Base-by-base conservation (phyloP, 1,139 yeast genomes). In the Saccharomyces pastorianus region DNA sequence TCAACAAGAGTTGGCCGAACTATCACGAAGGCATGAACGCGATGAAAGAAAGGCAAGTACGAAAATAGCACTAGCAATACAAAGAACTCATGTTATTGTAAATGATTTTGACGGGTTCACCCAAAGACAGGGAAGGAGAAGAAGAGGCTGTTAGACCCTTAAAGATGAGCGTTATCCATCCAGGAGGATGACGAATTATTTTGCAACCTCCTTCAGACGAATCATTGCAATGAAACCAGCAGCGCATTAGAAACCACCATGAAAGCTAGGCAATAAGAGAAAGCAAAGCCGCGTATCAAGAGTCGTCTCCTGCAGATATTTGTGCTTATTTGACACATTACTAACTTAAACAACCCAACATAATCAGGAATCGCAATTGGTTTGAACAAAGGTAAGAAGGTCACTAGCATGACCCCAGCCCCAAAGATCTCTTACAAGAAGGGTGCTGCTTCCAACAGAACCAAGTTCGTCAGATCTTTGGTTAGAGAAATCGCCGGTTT, bases 371-470 rank as follows among this genome's bases (percentile, higher is more conserved):
- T 93, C 78, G 96, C 96, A 81, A 85, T 85, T 82, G 99, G 99
- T 79, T 81, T 85, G 78, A 93, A 93, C 96, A 91, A 93, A 82
- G 99, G 99, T 79, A 95, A 87, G 95, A 85, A 88, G 83, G 95
- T 89, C 23, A 4, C 23, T 20, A 20, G 23, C 23, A 20, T 20
- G 23, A 20, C 23, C 23, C 23, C 23, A 20, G 23, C 23, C 23
- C 23, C 23, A 20, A 20, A 20, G 23, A 20, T 20, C 23, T 20
- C 23, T 20, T 20, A 20, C 23, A 20, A 20, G 23, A 20, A 20
- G 23, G 23, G 23, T 20, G 23, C 3, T 4, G 23, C 23, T 4
- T 20, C 23, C 23, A 20, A 20, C 23, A 20, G 23, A 20, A 20
- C 23, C 23, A 20, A 20, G 23, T 20, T 20, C 23, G 23, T 20